Evolutionary conservation across 78 protist genomes (phyloP), one percentile per base, ranked within the genome.

Genomic region (Dictyostelium intermedium): DNA sequence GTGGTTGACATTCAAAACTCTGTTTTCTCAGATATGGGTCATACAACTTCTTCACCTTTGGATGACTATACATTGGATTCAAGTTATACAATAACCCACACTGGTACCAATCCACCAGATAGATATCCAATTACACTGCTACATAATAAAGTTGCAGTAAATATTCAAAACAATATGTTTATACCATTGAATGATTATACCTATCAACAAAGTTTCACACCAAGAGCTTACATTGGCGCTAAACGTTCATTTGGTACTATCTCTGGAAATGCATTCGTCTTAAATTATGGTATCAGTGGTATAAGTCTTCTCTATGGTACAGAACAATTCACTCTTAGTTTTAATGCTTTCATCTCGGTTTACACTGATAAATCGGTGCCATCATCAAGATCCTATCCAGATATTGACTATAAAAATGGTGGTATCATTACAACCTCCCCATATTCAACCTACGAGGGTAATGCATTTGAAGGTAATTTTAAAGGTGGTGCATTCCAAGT

Each of bases 401-500:
- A 76, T 76, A 34, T 39, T 9, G 56, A 76, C 9, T 39, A 41
- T 76, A 43, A 16, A 5, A 18, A 76, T 39, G 47, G 32, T 39
- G 84, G 61, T 27, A 79, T 79, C 23, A 23, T 37, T 45, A 45
- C 69, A 27, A 41, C 84, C 0, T 47, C 84, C 45, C 84, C 84
- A 3, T 79, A 45, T 47, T 9, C 84, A 45, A 39, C 25, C 16
- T 45, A 25, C 14, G 30, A 39, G 11, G n/a, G 32, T 5, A 79
- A 79, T 79, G 84, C 66, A 45, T 79, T 79, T 27, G 84, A 79
- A 45, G 84, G 84, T 27, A 13, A 18, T 7, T 79, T 79, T 27
- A 27, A 27, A n/a, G 84, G 66, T 47, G 84, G 70, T 45, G 84
- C 84, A 27, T 45, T 79, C 37, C 60, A 45, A 45, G 11, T 45